Evolutionary conservation across 768 basidiomycete species (phyloP), one percentile per base, ranked within the genome.

Genomic region (Lactifluus volemus): DNA sequence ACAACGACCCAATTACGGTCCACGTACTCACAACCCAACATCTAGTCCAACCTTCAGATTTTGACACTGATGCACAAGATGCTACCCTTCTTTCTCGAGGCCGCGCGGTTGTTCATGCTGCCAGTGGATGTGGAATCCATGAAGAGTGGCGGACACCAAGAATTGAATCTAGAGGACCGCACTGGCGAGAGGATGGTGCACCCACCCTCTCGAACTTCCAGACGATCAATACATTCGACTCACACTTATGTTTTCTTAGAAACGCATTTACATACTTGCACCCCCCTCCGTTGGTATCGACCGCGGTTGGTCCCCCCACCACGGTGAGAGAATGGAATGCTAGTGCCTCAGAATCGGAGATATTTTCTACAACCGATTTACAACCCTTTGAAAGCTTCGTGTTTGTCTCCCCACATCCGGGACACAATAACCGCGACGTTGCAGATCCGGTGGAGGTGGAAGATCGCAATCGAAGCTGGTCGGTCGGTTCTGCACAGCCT

Each of bases 181-280:
- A 21, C 14, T 39, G 39, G 39, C 39, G 12, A 52, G 36, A 34
- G n/a, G 39, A 55, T 61, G 36, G 25, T 36, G 34, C 25, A 36
- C 34, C 45, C 10, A 21, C 10, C 9, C 38, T 39, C 15, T 32
- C 19, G 12, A 17, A 36, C 44, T 25, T 15, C 34, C 36, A 32
- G 15, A 34, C 32, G 36, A 36, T 30, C 15, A 14, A 48, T 45
- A 41, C 44, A 52, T 34, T 21, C 15, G 39, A 39, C 25, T 29
- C 44, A 41, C 29, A 3, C 32, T 17, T 36, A 58, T 56, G 3
- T 53, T 32, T 53, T 41, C 45, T 53, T 4, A 38, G 50, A 12
- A 63, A 58, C 45, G 32, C 61, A 5, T 63, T 49, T 39, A 53
- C 34, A 29, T 63, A 63, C 48, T 36, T 54, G 3, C 21, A 25